Evolutionary conservation across 305 asterid species (phyloP), one percentile per base, ranked within the genome.

Genomic region (Fraxinus xanthoxyloides): DNA sequence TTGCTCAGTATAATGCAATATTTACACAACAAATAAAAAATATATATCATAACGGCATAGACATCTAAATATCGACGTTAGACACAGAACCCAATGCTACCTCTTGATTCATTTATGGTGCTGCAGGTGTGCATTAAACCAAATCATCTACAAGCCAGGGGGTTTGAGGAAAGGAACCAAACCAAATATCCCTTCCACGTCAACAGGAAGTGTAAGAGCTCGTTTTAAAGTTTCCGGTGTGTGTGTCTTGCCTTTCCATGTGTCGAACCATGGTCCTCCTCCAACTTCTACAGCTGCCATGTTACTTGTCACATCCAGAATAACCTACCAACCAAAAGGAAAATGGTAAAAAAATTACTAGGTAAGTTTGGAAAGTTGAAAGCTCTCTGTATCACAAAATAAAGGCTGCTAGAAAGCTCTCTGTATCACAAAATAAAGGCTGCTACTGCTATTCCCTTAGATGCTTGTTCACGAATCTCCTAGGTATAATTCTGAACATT

Each of bases 231-330:
- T 79, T 87, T 93, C 99, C 0, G 98, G 95, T 26, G 94, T 48
- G 17, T 69, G 1, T 0, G 99, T 92, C 83, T 82, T 85, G 80
- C 92, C 98, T 85, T 89, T 96, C 98, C 99, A 96, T 65, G 97
- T 32, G 80, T 82, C 89, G 86, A 93, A 93, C 98, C 99, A 96
- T 1, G 99, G 99, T 9, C 99, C 99, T 80, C 99, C 99, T 48
- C 99, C 99, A 17, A 96, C 99, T 90, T 96, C 99, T 43, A 91
- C 88, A 0, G 95, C 98, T 46, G 98, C 99, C 99, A 96, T 94
- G 80, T 89, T 90, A 81, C 99, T 96, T 4, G 92, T 94, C 9
- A 94, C 98, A 75, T 94, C 98, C 92, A 96, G 86, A 40, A 94
- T 86, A 72, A 90, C 93, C 99, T 96, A 75, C 79, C 65, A 78